Conservation (phyloP, 176 grass and related monocot genomes). For the Juncus effusus region DNA sequence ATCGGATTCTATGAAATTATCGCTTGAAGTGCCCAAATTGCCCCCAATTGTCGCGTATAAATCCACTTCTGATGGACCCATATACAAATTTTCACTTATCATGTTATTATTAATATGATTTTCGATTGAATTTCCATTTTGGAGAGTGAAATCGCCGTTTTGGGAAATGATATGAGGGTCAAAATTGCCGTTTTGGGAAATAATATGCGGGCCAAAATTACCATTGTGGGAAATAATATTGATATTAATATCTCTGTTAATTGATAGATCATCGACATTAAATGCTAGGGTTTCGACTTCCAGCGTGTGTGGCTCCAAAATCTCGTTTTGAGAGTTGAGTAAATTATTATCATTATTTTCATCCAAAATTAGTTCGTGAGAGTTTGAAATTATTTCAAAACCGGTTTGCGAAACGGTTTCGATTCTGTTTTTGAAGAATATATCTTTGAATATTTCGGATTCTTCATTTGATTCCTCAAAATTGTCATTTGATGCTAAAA, state of each 20-base stretch:
- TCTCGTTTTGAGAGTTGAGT: not conserved
- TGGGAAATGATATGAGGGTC: not conserved
- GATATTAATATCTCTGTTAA: not conserved
- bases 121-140: constrained; percentile 15
- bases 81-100: constrained; percentile 12
- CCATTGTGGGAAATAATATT: not conserved
- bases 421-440: constrained; percentile 36
- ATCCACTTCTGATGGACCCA: constrained; percentile 1
- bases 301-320: not conserved
- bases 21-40: not conserved
- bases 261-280: constrained; percentile 11
- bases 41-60: constrained; percentile 22
- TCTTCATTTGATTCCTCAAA: constrained; percentile 63
- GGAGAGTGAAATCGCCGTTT: constrained; percentile 1
- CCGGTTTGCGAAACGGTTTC: not conserved
- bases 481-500: constrained; percentile 7
- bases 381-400: constrained; percentile 21
- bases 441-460: constrained; percentile 57
- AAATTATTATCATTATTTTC: not conserved
- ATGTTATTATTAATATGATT: constrained; percentile 6
- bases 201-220: constrained; percentile 3
- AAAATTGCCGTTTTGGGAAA: constrained; percentile 8
- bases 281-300: constrained; percentile 14
- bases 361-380: constrained; percentile 24
- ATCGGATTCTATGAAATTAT: constrained; percentile 19